Evolutionary conservation across 306 rosid genomes (phyloP).

Genomic region (Sphenostylis stenocarpa): DNA sequence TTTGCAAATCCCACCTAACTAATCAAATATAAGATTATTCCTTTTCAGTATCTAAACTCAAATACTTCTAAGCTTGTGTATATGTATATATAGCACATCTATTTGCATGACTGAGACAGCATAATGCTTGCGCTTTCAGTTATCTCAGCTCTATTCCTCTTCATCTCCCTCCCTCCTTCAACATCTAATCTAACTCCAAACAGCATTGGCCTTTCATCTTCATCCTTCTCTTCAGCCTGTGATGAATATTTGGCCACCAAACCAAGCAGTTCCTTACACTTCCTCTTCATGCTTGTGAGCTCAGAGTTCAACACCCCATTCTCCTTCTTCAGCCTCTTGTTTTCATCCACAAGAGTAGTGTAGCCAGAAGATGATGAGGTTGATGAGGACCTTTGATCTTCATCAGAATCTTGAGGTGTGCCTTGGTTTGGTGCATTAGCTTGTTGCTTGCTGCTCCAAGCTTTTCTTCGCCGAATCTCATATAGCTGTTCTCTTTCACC

Average conservation of each 20-base stretch:
- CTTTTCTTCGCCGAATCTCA: slow-evolving; percentile 79
- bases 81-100: not conserved
- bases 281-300: slow-evolving; percentile 62
- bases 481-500: slow-evolving; percentile 64
- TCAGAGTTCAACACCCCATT: slow-evolving; percentile 64
- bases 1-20: not conserved
- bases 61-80: not conserved
- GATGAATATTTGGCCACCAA: slow-evolving; percentile 55
- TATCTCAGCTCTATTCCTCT: slow-evolving; percentile 63
- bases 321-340: slow-evolving; percentile 77
- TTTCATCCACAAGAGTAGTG: slow-evolving; percentile 62
- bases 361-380: slow-evolving; percentile 67
- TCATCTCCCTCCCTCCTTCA: slow-evolving; percentile 58
- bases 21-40: slow-evolving; percentile 11
- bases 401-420: slow-evolving; percentile 50
- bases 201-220: slow-evolving; percentile 65
- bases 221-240: slow-evolving; percentile 11
- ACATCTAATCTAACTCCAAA: slow-evolving; percentile 89
- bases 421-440: not conserved
- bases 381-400: slow-evolving; percentile 78
- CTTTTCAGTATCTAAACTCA: not conserved
- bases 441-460: slow-evolving; percentile 63
- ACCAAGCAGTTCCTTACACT: slow-evolving; percentile 70
- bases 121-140: slow-evolving; percentile 58
- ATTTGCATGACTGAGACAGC: slow-evolving; percentile 79